Conservation (phyloP, 345 rosid genomes). For the Dipteronia sinensis region DNA sequence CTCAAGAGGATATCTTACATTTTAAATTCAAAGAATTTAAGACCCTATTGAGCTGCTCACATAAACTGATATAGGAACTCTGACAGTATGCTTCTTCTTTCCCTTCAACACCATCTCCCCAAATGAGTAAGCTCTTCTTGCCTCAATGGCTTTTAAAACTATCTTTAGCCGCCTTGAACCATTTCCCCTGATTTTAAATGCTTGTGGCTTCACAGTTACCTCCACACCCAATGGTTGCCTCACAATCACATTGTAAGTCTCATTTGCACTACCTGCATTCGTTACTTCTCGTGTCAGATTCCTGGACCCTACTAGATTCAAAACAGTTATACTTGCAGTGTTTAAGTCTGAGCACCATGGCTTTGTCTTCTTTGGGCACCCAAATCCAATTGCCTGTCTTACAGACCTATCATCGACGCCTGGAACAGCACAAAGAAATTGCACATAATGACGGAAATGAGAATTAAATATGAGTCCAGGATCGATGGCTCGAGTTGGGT, state of each 20-base stretch:
- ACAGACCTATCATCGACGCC: slow-evolving; percentile 38
- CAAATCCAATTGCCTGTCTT: slow-evolving; percentile 34
- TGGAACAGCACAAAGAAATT: slow-evolving; percentile 50
- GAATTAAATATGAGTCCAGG: slow-evolving; percentile 51
- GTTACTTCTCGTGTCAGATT: slow-evolving; percentile 37
- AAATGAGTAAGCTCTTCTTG: slow-evolving; percentile 33
- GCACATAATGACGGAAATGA: slow-evolving; percentile 34
- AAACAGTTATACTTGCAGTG: slow-evolving; percentile 38
- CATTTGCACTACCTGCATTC: slow-evolving; percentile 30
- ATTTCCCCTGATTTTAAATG: slow-evolving; percentile 27
- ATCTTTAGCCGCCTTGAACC: slow-evolving; percentile 36
- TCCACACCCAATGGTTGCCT: slow-evolving; percentile 37
- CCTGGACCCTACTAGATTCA: slow-evolving; percentile 40
- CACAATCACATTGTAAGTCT: slow-evolving; percentile 32
- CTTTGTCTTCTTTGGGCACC: slow-evolving; percentile 29
- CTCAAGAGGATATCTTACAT: neutral
- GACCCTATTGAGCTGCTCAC: slow-evolving; percentile 22
- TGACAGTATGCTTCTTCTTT: slow-evolving; percentile 33
- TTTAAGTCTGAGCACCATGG: slow-evolving; percentile 48
- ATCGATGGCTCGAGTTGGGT: slow-evolving; percentile 41
- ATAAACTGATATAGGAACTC: slow-evolving; percentile 43
- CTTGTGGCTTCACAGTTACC: slow-evolving; percentile 26
- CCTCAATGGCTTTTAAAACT: slow-evolving; percentile 27
- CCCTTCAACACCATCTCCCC: slow-evolving; percentile 43
- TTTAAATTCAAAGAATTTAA: slow-evolving; percentile 16